Percentiles rank a stretch among this genome's conserved stretches.
Evolutionary conservation across 2,329 filamentous ascomycete species (phyloP).

Genomic region (Hirsutella minnesotensis): DNA sequence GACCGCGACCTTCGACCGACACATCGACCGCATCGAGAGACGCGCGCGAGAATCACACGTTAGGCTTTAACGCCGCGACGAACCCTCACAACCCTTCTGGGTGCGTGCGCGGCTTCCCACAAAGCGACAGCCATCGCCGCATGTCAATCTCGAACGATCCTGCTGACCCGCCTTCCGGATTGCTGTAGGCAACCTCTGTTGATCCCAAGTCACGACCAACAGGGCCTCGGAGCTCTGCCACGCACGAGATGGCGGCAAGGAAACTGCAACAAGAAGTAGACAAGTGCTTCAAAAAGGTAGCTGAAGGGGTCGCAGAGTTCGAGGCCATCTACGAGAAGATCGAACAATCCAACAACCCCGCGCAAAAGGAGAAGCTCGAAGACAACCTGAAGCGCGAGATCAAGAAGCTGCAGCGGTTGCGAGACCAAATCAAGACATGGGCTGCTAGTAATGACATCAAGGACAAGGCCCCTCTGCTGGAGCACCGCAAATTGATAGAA

Average conservation of each 20-base stretch:
- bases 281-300: conserved; percentile 98
- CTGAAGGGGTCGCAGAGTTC: conserved; percentile 84
- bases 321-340: conserved; percentile 98
- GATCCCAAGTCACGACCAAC: neutral
- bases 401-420: conserved; percentile 95
- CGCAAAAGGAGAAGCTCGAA: conserved; percentile 96
- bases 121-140: neutral
- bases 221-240: conserved; percentile 2
- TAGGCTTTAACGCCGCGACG: conserved; percentile 1
- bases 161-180: neutral
- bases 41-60: neutral
- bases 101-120: neutral
- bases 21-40: neutral
- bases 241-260: conserved; percentile 69
- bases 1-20: neutral
- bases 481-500: conserved; percentile 93
- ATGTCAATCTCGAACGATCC: neutral
- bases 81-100: neutral
- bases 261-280: conserved; percentile 98
- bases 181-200: neutral
- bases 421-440: conserved; percentile 99
- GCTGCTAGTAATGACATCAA: conserved; percentile 98
- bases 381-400: conserved; percentile 98
- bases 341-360: conserved; percentile 77
- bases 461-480: conserved; percentile 90